Percentiles rank a stretch among this genome's conserved stretches.
Evolutionary conservation across 768 basidiomycete species (phyloP).

Genomic region (Mycena vulgaris): DNA sequence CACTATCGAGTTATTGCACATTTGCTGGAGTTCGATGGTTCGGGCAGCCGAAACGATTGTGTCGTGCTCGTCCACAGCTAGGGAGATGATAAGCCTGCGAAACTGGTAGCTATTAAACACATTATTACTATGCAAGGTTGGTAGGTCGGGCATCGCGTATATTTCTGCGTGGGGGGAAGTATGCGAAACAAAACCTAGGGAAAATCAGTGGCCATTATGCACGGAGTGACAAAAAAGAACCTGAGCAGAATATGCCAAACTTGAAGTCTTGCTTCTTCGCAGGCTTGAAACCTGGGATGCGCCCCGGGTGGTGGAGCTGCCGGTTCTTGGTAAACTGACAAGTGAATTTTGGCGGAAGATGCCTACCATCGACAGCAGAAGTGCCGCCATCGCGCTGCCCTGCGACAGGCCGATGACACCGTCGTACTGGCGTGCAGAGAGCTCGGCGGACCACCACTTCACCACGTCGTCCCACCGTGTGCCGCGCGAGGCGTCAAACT

Average conservation of each 20-base stretch:
- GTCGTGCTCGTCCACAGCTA: slow-evolving; percentile 41
- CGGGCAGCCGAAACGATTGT: slow-evolving; percentile 31
- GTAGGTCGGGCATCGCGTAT: slow-evolving; percentile 41
- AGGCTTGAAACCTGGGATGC: slow-evolving; percentile 37
- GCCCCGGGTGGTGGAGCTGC: slow-evolving; percentile 42
- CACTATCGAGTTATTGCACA: slow-evolving; percentile 38
- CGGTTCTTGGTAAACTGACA: neutral
- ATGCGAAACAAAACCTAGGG: slow-evolving; percentile 39
- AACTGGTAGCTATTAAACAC: neutral
- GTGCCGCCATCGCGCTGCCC: slow-evolving; percentile 42
- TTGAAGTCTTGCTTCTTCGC: slow-evolving; percentile 37
- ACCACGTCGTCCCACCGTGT: slow-evolving; percentile 34
- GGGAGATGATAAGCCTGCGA: neutral
- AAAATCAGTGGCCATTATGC: neutral
- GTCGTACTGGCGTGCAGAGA: slow-evolving; percentile 41
- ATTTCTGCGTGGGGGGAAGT: slow-evolving; percentile 39
- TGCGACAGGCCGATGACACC: slow-evolving; percentile 43
- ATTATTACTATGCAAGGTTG: slow-evolving; percentile 40
- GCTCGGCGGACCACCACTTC: slow-evolving; percentile 41
- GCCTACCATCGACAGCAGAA: slow-evolving; percentile 42
- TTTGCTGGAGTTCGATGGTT: slow-evolving; percentile 39
- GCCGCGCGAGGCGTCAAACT: slow-evolving; percentile 19
- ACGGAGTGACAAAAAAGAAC: neutral
- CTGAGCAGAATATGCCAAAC: slow-evolving; percentile 43
- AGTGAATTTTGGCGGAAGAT: neutral